phyloP scores from a whole-genome alignment of 345 rosid genomes.

The Citrus medica region DNA sequence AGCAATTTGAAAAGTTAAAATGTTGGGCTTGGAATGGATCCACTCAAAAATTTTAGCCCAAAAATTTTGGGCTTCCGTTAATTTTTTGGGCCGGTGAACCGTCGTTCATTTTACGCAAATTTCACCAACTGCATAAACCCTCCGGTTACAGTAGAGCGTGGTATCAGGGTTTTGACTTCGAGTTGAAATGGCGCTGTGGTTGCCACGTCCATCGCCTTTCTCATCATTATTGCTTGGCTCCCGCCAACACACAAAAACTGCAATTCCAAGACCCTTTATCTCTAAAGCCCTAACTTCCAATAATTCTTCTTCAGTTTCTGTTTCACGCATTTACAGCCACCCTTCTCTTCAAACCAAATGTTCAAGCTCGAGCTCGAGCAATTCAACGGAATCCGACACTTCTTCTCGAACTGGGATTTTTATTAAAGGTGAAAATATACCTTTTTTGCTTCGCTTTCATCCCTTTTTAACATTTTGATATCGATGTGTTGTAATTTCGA shows the following conservation, averaged over 20 bases:
- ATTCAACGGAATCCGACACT: constrained; percentile 10
- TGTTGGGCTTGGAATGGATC: too few species aligned
- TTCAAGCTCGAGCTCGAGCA: constrained; percentile 6
- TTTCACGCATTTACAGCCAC: constrained; percentile 4
- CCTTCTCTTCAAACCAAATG: constrained; percentile 18
- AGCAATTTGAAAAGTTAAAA: too few species aligned
- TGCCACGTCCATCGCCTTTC: neutral
- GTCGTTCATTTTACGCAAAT: neutral
- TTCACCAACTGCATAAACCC: neutral
- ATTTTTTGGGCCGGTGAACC: neutral
- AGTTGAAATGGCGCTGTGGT: constrained; percentile 30
- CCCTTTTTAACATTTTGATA: neutral
- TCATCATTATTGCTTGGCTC: neutral
- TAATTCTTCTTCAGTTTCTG: constrained; percentile 2
- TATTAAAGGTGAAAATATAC: constrained; percentile 17
- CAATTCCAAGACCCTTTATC: neutral
- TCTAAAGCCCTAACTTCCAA: constrained; percentile 7
- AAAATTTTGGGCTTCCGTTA: neutral
- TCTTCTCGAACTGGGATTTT: constrained; percentile 15
- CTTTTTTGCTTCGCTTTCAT: neutral
- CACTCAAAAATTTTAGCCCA: neutral
- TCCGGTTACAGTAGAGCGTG: too few species aligned
- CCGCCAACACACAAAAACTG: neutral
- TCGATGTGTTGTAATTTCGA: neutral
- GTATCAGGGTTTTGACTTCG: too few species aligned